A percentile compares a stretch with the other conserved stretches of the same genome.
phyloP scores from a whole-genome alignment of 441 rosid genomes.

The Adansonia gregorii region DNA sequence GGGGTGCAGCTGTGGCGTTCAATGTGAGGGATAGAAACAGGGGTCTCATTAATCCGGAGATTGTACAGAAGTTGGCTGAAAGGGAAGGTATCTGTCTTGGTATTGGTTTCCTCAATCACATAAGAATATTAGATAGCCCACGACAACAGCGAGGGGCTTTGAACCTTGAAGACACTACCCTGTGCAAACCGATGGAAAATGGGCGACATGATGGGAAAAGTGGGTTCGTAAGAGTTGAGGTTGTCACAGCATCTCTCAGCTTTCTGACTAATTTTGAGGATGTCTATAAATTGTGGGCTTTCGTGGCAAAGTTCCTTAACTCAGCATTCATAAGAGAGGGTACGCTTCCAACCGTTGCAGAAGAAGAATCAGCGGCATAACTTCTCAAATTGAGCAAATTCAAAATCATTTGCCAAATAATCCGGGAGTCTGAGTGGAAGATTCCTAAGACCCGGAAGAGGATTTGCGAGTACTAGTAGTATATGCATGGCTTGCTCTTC shows the following conservation, averaged over 20 bases:
- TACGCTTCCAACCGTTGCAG: slow-evolving; percentile 66
- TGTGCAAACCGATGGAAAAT: slow-evolving; percentile 67
- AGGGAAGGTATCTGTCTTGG: slow-evolving; percentile 85
- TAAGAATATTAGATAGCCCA: slow-evolving; percentile 67
- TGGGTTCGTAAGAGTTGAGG: slow-evolving; percentile 77
- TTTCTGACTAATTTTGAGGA: slow-evolving; percentile 94
- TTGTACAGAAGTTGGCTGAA: slow-evolving; percentile 89
- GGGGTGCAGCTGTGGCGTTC: slow-evolving; percentile 97
- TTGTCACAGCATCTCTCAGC: slow-evolving; percentile 92
- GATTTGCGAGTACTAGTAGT: slow-evolving; percentile 12
- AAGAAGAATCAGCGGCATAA: slow-evolving; percentile 68
- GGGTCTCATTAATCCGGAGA: slow-evolving; percentile 79
- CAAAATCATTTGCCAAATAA: background rate
- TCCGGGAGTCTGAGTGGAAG: slow-evolving; percentile 46
- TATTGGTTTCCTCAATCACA: slow-evolving; percentile 83
- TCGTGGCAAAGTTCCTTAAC: slow-evolving; percentile 81
- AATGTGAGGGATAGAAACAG: slow-evolving; percentile 69
- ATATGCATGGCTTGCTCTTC: slow-evolving; percentile 38
- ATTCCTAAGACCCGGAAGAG: slow-evolving; percentile 32
- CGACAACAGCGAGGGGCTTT: slow-evolving; percentile 50
- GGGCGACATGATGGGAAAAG: slow-evolving; percentile 63
- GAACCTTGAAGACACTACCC: slow-evolving; percentile 62
- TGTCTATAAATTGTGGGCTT: slow-evolving; percentile 90
- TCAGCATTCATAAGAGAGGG: slow-evolving; percentile 70
- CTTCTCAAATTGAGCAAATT: background rate